Evolutionary conservation across 2,329 filamentous ascomycete species (phyloP), one percentile per base, ranked within the genome.

Genomic region (Botrytis galanthina): DNA sequence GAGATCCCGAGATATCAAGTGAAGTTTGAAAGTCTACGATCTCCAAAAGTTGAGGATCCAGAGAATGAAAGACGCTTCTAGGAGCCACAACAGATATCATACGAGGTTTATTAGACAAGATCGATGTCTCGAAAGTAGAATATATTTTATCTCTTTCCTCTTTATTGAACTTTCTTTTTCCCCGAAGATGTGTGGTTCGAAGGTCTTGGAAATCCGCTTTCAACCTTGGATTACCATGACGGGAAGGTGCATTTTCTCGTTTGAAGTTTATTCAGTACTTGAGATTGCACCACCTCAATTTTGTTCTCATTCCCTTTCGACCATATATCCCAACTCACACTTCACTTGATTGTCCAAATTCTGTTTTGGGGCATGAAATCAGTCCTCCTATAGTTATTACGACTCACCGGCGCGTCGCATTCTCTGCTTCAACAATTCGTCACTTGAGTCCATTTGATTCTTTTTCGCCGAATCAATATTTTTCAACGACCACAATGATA

Each of bases 211-310:
- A 26, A 35, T 20, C 2, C 22, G 2, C 16, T 22, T 14, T 7
- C 7, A 26, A 20, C 26, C 64, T 54, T 54, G 26, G 29, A n/a
- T 5, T 54, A 6, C 8, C n/a, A 57, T 18, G 66, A 57, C 66
- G 66, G 66, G 66, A 68, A 68, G 66, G 66, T 57, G 48, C 66
- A 57, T 68, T 26, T 57, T 18, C 22, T 57, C 66, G 35, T 68
- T 68, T 57, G 66, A 42, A 42, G 18, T 57, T 22, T 57, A 57
- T 57, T 26, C 22, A 32, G 16, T 68, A 42, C 48, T 68, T 26
- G 9, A 18, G 18, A 54, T 42, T 68, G 35, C 35, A 57, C 10
- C 26, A 57, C 37, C 29, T 68, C 37, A 32, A 3, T 68, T 32
- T 57, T 26, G 16, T 29, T 42, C 14, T 42, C 64, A 57, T 42